A percentile compares a stretch with the other conserved stretches of the same genome.
These are phyloP conservation scores for Magnaporthales sp. DNA, from an alignment of 2,329 filamentous ascomycete genomes.

Conservation along the genomic window DNA sequence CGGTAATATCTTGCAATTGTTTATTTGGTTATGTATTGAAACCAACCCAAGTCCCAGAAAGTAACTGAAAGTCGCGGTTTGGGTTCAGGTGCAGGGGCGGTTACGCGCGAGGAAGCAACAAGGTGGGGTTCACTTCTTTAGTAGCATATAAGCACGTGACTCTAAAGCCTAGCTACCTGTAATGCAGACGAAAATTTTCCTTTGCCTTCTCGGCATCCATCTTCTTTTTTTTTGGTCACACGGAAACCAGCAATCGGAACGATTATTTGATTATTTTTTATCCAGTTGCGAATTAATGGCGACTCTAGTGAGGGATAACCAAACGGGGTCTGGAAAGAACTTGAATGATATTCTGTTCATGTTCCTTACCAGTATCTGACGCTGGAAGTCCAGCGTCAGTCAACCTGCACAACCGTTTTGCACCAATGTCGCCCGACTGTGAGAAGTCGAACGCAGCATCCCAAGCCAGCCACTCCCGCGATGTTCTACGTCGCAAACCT, in stretches of 20 bases:
- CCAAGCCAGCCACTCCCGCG: conserved; percentile 1
- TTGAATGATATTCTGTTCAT: neutral
- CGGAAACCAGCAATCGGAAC: neutral
- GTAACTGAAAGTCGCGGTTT: neutral
- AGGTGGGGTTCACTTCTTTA: neutral
- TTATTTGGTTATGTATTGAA: too few species aligned
- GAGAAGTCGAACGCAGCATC: neutral
- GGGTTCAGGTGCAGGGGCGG: neutral
- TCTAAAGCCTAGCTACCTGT: neutral
- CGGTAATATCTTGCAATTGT: neutral
- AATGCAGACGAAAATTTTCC: neutral
- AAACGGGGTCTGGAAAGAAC: neutral
- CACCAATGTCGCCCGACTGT: neutral
- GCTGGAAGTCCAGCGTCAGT: neutral
- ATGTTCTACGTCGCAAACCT: neutral
- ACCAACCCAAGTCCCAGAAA: neutral
- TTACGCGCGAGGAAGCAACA: neutral
- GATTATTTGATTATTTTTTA: too few species aligned
- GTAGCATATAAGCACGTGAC: neutral
- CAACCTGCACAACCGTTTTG: neutral
- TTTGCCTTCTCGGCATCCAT: neutral
- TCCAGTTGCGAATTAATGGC: neutral
- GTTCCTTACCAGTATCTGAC: neutral
- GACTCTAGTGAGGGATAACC: neutral
- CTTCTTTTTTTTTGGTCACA: neutral